Base-by-base conservation (phyloP, 768 basidiomycete species). In the Auriscalpium vulgare region DNA sequence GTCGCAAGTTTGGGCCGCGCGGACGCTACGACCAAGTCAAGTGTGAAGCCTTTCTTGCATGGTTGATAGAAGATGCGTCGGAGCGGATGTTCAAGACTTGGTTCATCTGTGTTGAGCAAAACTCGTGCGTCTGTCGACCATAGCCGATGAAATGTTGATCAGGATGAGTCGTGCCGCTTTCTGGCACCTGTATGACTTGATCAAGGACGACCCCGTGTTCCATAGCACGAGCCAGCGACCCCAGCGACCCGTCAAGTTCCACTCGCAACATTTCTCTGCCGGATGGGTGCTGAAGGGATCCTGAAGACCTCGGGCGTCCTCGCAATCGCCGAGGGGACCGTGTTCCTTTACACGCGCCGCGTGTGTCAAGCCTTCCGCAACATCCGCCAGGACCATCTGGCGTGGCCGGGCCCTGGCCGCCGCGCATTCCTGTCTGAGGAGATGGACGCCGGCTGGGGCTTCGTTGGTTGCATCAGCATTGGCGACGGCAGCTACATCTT, bases 101-200 rank as follows among this genome's bases (percentile, higher is more conserved):
- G 16, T 47, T 47, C 19, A 16, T 3, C 4, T 47, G 19, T 5
- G 46, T 47, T 47, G 19, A 3, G 10, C n/a, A 3, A 21, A 17
- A 16, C n/a, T n/a, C n/a, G n/a, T n/a, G n/a, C n/a, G 3, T 10
- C 23, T 3, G 23, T 47, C 3, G 19, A 3, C 16, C 8, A 17
- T 13, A 2, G 11, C 10, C 10, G 23, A 29, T 29, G 2, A 17
- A n/a, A n/a, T n/a, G 10, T 47, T 47, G n/a, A 16, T 10, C 23
- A 47, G 46, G 10, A 47, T 47, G 46, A 10, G 16, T 16, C 11
- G 46, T 16, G 46, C n/a, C 4, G 46, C 10, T 8, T 47, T 67
- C 16, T 60, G 73, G 36, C 61, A 63, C 46, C 63, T 75, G 8
- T 70, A 71, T 53, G 66, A 66, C 9, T 43, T 45, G 13, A 56